Evolutionary conservation across 495 filamentous ascomycete genomes (phyloP).

Genomic region (Collariella sp.): DNA sequence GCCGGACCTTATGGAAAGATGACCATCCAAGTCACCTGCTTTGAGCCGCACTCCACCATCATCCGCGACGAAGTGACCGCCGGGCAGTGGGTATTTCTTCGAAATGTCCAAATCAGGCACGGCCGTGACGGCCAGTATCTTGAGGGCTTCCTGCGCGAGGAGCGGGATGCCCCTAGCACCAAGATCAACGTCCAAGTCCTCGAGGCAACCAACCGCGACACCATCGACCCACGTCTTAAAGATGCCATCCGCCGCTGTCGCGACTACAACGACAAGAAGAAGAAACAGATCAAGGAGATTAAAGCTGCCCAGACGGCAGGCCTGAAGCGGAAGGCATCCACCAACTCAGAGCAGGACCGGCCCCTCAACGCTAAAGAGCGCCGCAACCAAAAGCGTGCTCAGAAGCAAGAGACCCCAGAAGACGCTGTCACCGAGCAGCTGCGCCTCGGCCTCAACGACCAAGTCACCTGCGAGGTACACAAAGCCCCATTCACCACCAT

Average conservation of each 20-base stretch:
- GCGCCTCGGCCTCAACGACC: conserved; percentile 24
- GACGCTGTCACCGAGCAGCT: conserved; percentile 11
- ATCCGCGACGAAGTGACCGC: conserved; percentile 47
- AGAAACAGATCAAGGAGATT: conserved; percentile 38
- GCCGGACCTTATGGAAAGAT: conserved; percentile 68
- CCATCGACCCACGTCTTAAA: conserved; percentile 47
- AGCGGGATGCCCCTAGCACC: conserved; percentile 40
- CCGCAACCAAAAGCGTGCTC: conserved; percentile 1
- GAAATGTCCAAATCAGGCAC: conserved; percentile 64
- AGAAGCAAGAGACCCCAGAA: conserved; percentile 20
- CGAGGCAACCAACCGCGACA: conserved; percentile 22
- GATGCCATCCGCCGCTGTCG: conserved; percentile 54
- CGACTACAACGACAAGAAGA: conserved; percentile 50
- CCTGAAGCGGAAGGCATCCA: conserved; percentile 22
- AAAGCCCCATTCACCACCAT: conserved; percentile 36
- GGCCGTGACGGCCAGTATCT: conserved; percentile 44
- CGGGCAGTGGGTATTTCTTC: conserved; percentile 54
- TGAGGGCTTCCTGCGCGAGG: conserved; percentile 65
- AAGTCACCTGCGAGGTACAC: conserved; percentile 39
- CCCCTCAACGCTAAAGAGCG: conserved; percentile 16
- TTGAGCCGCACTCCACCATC: conserved; percentile 55
- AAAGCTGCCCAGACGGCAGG: conserved; percentile 17
- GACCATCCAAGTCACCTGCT: conserved; percentile 65
- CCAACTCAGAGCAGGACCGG: conserved; percentile 14
- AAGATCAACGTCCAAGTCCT: conserved; percentile 42